phyloP scores from a whole-genome alignment of 192 early-diverging fungal genomes.

The Podila epicladia region DNA sequence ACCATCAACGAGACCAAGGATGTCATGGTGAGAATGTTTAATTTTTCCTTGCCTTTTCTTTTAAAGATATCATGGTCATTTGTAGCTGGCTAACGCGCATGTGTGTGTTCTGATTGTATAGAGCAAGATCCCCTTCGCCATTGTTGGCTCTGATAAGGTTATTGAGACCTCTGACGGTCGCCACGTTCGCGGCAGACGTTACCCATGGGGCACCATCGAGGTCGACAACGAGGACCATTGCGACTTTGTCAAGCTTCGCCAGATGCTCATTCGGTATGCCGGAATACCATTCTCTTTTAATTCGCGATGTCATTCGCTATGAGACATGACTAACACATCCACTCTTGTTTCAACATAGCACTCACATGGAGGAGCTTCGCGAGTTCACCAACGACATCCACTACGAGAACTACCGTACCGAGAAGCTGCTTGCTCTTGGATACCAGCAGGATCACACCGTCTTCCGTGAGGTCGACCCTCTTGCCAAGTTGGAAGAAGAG shows the following conservation, averaged over 20 bases:
- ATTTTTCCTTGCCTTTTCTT: background rate
- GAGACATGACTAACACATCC: no score
- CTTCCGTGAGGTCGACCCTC: conserved; percentile 83
- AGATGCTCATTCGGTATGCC: conserved; percentile 79
- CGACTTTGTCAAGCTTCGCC: conserved; percentile 96
- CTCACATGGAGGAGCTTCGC: conserved; percentile 98
- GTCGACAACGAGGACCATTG: conserved; percentile 98
- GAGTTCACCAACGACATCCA: conserved; percentile 91
- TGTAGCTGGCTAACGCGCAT: background rate
- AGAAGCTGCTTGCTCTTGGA: conserved; percentile 91
- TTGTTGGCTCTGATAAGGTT: conserved; percentile 92
- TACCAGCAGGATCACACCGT: conserved; percentile 83
- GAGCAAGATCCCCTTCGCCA: conserved; percentile 96
- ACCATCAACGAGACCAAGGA: conserved; percentile 83
- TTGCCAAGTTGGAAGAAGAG: conserved; percentile 91
- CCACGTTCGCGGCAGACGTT: conserved; percentile 87
- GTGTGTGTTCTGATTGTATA: conserved; percentile 28
- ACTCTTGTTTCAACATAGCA: conserved; percentile 51
- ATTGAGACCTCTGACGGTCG: conserved; percentile 86
- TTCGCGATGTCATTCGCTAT: no score
- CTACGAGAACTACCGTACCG: conserved; percentile 97
- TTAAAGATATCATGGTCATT: no score
- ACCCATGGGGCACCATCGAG: conserved; percentile 97
- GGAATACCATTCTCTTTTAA: background rate
- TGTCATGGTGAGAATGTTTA: conserved; percentile 66